phyloP scores from a whole-genome alignment of 352 stramenopile species.

The Aphanomyces stellatus region DNA sequence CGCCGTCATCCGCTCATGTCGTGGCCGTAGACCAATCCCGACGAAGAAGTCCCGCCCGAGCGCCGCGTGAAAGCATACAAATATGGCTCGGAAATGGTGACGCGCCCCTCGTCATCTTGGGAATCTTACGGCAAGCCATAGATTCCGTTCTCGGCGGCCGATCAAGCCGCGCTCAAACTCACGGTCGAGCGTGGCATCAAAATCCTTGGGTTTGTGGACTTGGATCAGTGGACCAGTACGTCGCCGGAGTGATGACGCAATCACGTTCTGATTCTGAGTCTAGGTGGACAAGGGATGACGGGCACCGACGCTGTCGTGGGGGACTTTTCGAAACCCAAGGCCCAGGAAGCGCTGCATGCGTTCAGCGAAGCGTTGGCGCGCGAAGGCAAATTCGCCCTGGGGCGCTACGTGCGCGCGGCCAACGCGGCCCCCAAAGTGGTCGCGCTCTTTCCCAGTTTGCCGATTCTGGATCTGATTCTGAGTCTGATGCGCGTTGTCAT shows the following conservation, averaged over 20 bases:
- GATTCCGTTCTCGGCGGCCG: conserved; percentile 60
- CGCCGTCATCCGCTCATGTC: no score
- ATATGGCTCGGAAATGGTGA: conserved; percentile 69
- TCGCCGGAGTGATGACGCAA: neutral
- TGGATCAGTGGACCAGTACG: conserved; percentile 30
- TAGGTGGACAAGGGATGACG: conserved; percentile 29
- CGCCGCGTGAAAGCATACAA: conserved; percentile 71
- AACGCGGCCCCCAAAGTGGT: conserved; percentile 74
- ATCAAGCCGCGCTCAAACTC: conserved; percentile 77
- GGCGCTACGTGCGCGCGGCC: conserved; percentile 67
- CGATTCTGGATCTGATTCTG: neutral
- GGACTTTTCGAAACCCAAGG: conserved; percentile 59
- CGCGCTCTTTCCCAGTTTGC: conserved; percentile 49
- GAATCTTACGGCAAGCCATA: neutral
- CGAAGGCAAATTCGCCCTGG: conserved; percentile 52
- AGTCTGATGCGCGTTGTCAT: neutral
- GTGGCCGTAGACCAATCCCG: conserved; percentile 47
- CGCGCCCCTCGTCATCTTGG: neutral
- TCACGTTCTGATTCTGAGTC: neutral
- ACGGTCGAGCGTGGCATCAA: conserved; percentile 71
- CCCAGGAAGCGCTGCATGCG: conserved; percentile 47
- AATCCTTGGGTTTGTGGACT: conserved; percentile 60
- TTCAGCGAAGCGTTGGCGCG: conserved; percentile 58
- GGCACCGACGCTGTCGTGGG: conserved; percentile 64
- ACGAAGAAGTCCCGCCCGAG: conserved; percentile 63